Evolutionary conservation across 202 grass and related monocot species (phyloP), one percentile per base, ranked within the genome.

Genomic region (Dendrocalamus latiflorus): DNA sequence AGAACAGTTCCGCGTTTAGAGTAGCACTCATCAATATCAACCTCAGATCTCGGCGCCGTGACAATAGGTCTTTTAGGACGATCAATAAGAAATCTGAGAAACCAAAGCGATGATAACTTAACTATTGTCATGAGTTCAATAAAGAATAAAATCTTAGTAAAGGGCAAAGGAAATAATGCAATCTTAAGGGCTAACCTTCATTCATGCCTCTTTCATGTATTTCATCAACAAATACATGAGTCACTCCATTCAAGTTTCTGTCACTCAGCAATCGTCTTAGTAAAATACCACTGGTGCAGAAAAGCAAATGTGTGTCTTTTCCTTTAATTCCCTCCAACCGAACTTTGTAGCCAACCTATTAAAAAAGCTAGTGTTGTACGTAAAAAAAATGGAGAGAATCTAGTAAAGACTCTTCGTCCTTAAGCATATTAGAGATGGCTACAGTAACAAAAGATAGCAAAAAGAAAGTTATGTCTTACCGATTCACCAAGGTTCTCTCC

Each of bases 191-290:
- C 79, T 30, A 67, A 98, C 95, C 95, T 95, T 98, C 95, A 72
- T 98, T 98, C 95, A 98, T 98, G 87, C 95, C 95, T 86, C 95
- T 93, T 95, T 98, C 95, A 86, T 98, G 95, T 93, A 98, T 95
- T 87, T 98, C 95, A 89, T 98, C 91, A 86, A 98, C 95, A 91
- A 95, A 98, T 87, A 98, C 92, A 90, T 98, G 95, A 86, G 92
- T 95, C 77, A 95, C 85, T 38, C 92, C 92, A 90, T 90, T 93
- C 86, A 95, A 89, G 68, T 93, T 98, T 72, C 80, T 89, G 74
- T 98, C 95, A 71, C 91, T 88, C 51, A 98, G 89, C 81, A 98
- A 93, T 74, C 92, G 88, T 84, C 95, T 93, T 42, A 98, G 81
- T 80, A 98, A 89, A 87, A 98, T 98, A 41, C 95, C 95, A 88